Evolutionary conservation across 306 rosid genomes (phyloP), one percentile per base, ranked within the genome.

Genomic region (Elaeagnus macrophylla): DNA sequence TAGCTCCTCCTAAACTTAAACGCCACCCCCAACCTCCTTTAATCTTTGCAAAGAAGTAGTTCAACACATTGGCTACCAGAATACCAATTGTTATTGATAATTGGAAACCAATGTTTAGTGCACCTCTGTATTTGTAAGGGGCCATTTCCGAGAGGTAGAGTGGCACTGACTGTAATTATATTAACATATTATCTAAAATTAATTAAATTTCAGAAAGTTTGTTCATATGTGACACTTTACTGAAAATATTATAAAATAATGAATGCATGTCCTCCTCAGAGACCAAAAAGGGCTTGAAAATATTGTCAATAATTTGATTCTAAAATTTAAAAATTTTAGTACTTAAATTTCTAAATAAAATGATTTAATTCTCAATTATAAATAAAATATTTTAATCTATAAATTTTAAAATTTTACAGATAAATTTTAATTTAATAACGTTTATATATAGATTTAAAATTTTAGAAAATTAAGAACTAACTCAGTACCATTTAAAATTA

Each of bases 11-110:
- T 16, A 91, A 72, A 63, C 97, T 91, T 75, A 91, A 42, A 11
- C 97, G 73, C 97, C 97, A 91, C 59, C 97, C 97, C 97, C 97
- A 91, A 0, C 97, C 97, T 1, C 94, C 96, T n/a, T 76, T 17
- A 48, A 91, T 91, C 54, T 82, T 86, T 2, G 93, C 93, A 44
- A 87, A 91, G 74, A 86, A 87, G 74, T 83, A 91, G 72, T 91
- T 91, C 36, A 87, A 39, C 10, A 91, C 74, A 56, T 84, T 86
- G 19, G 97, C 94, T 8, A 84, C 61, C 0, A 91, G 93, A 15
- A 91, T 91, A 0, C 97, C 97, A 8, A 86, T 32, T 0, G 96
- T 86, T 67, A 91, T 87, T 0, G 96, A 91, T 8, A 91, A 35
- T 57, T 91, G 97, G 36, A 91, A 91, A 0, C 88, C 91, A 53